These are phyloP conservation scores for Pachyrhizus erosus DNA, from an alignment of 306 rosid genomes.

Conservation along the genomic window DNA sequence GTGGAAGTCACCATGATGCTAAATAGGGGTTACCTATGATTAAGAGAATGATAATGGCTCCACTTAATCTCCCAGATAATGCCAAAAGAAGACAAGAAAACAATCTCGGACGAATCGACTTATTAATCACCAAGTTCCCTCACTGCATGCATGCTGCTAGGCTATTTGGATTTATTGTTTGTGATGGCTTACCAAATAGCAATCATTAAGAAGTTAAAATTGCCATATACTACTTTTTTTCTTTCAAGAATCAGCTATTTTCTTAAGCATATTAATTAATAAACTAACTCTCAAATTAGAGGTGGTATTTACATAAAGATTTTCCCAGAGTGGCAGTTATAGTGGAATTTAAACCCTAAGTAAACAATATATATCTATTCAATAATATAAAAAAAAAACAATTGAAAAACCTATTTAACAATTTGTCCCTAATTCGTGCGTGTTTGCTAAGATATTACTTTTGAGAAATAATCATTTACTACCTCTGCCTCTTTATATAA, in stretches of 20 bases:
- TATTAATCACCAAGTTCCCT: slow-evolving; percentile 20
- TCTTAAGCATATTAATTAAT: background rate
- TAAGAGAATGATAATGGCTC: slow-evolving; percentile 42
- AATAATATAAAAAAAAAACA: background rate
- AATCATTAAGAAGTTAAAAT: slow-evolving; percentile 26
- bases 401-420: background rate
- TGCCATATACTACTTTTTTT: background rate
- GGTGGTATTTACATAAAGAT: background rate
- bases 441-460: background rate
- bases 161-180: slow-evolving; percentile 5
- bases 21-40: slow-evolving; percentile 37
- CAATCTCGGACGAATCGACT: slow-evolving; percentile 41
- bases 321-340: background rate
- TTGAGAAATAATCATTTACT: background rate
- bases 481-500: background rate
- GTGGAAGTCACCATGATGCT: slow-evolving; percentile 45
- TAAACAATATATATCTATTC: background rate
- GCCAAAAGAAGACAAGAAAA: slow-evolving; percentile 42
- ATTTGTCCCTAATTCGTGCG: background rate
- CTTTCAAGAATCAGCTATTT: background rate
- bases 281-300: background rate
- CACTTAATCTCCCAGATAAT: slow-evolving; percentile 29
- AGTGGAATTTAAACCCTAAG: background rate
- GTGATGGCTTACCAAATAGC: background rate
- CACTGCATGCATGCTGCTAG: slow-evolving; percentile 34